Conservation (phyloP, 148 eudicot species). For the Oxyria digyna region DNA sequence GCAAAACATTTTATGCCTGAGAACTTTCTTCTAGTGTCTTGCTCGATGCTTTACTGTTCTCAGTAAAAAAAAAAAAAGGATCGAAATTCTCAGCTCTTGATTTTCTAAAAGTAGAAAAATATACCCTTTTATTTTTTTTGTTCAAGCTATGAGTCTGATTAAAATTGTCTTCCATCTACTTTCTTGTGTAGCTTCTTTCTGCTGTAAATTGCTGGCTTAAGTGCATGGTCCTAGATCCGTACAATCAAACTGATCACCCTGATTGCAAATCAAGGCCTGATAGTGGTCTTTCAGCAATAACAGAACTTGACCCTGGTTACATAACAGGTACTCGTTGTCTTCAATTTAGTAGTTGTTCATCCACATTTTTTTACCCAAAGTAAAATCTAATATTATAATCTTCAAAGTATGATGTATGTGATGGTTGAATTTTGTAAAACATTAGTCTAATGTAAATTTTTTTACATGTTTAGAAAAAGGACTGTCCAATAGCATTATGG, state of each 20-base stretch:
- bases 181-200: constrained; percentile 60
- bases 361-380: neutral
- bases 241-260: constrained; percentile 89
- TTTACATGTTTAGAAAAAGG: neutral
- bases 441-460: neutral
- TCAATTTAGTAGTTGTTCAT: neutral
- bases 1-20: neutral
- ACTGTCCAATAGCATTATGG: neutral
- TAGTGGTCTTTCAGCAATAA: constrained; percentile 94
- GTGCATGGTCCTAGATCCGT: constrained; percentile 83
- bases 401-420: neutral
- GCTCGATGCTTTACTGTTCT: neutral
- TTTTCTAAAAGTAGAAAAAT: neutral
- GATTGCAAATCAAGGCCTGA: constrained; percentile 98
- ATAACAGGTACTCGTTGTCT: constrained; percentile 55
- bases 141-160: neutral
- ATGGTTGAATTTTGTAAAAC: neutral
- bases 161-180: neutral
- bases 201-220: constrained; percentile 99
- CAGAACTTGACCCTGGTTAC: constrained; percentile 96
- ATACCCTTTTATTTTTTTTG: neutral
- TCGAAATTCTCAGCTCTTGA: neutral
- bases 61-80: too few relatives aligned
- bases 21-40: neutral
- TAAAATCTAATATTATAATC: too few relatives aligned